phyloP scores from a whole-genome alignment of 352 stramenopile genomes.

The Vaucheria bursata region DNA sequence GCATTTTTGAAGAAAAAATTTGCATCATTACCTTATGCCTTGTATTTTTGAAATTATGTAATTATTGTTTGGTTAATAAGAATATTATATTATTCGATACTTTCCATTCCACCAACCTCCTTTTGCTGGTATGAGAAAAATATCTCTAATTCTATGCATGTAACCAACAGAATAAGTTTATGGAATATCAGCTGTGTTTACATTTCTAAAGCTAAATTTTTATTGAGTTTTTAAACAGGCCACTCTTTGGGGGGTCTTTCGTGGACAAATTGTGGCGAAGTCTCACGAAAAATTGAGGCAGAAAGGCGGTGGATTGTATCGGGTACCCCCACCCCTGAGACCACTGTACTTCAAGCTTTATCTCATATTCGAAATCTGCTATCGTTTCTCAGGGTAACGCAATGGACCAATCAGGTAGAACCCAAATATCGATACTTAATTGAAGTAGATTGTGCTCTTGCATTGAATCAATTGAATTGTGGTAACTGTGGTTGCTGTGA shows the following conservation, averaged over 20 bases:
- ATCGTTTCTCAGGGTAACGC: slow-evolving; percentile 19
- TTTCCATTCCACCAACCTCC: no score
- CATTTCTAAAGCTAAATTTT: no score
- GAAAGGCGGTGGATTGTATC: slow-evolving; percentile 38
- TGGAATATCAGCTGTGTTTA: no score
- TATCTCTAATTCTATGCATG: no score
- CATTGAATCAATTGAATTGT: not conserved
- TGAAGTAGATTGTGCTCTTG: not conserved
- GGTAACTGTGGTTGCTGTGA: not conserved
- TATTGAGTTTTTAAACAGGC: no score
- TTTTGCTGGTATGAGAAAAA: no score
- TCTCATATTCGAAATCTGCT: slow-evolving; percentile 24
- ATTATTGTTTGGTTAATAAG: not conserved
- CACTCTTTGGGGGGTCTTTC: slow-evolving; percentile 24
- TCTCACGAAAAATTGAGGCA: slow-evolving; percentile 21
- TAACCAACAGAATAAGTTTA: no score
- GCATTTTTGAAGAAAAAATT: no score
- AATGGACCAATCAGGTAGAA: slow-evolving; percentile 25
- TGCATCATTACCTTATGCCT: no score
- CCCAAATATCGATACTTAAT: no score
- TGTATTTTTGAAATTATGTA: no score
- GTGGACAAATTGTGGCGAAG: slow-evolving; percentile 28
- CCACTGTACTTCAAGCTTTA: slow-evolving; percentile 23
- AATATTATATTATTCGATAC: slow-evolving; percentile 1
- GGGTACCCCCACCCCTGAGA: slow-evolving; percentile 39